Evolutionary conservation across 768 basidiomycete genomes (phyloP).

Genomic region (Mycena sanguinolenta): DNA sequence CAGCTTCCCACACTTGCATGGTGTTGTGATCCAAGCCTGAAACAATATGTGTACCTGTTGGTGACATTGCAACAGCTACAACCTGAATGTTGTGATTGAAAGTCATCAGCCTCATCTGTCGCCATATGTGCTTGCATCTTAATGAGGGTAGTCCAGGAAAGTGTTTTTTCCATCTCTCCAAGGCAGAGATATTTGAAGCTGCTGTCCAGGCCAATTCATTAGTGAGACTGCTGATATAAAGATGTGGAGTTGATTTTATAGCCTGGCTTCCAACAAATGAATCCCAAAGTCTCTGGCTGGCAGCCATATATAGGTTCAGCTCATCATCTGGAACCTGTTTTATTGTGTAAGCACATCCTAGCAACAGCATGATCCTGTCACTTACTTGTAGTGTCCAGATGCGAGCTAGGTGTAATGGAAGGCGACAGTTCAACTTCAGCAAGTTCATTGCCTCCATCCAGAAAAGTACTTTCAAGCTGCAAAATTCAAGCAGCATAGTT

Average conservation of each 20-base stretch:
- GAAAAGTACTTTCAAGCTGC: neutral
- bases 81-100: no score
- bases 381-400: neutral
- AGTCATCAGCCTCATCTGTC: neutral
- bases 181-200: neutral
- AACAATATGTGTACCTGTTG: no score
- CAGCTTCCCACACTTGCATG: no score
- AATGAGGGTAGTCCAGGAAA: constrained; percentile 4
- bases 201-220: constrained; percentile 2
- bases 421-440: neutral
- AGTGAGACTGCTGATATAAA: constrained; percentile 14
- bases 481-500: neutral
- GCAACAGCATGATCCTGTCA: no score
- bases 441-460: constrained; percentile 2
- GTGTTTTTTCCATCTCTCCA: neutral
- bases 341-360: neutral
- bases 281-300: constrained; percentile 7
- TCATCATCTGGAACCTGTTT: neutral
- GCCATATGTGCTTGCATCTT: neutral
- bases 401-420: neutral
- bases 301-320: constrained; percentile 1
- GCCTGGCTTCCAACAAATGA: neutral
- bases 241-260: constrained; percentile 5
- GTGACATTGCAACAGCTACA: no score
- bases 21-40: no score